Base-by-base conservation (phyloP, 352 stramenopile genomes). In the Phytophthora idaei region DNA sequence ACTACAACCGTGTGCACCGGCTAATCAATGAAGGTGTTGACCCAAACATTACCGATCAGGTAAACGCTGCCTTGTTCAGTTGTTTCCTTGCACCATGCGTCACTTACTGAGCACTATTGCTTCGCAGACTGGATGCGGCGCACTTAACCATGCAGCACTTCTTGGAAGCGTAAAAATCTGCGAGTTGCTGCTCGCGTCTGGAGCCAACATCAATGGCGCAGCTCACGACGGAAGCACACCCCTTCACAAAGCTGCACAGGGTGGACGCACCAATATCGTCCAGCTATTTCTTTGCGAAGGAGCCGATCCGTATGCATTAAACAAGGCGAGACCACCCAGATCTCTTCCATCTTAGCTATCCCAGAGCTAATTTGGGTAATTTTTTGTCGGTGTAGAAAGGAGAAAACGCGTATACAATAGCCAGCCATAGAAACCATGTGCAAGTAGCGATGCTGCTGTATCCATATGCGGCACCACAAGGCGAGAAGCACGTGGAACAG, bases 161-260 rank as follows among this genome's bases (percentile, higher is more conserved):
- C 71, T 84, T 37, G 76, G 74, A 4, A 54, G 69, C 27, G 9
- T 49, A 5, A 56, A 67, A 44, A 60, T 77, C 4, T 81, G 71
- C 48, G 53, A 67, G 2, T 17, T 84, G 15, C 57, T 81, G 1
- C 57, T 82, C 25, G 41, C 52, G 5, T 34, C 44, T 15, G 71
- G 67, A 17, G 67, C 64, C 17, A 57, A 73, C 25, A 46, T 62
- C 9, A 74, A 77, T 10, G 53, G 50, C 15, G 32, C 46, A 27
- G 57, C 67, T 32, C 25, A 37, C 5, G 61, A 71, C 12, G 57
- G 48, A 37, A 77, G 39, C 51, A 74, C 71, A 12, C 50, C 76
- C 25, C 61, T 84, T 7, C 73, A 84, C 32, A 84, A 84, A 74
- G 76, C 76, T 25, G 73, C 73, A 12, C 71, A 80, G 37, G 65